Evolutionary conservation across 2,329 filamentous ascomycete species (phyloP), one percentile per base, ranked within the genome.

Genomic region (Coniochaeta pulveracea): DNA sequence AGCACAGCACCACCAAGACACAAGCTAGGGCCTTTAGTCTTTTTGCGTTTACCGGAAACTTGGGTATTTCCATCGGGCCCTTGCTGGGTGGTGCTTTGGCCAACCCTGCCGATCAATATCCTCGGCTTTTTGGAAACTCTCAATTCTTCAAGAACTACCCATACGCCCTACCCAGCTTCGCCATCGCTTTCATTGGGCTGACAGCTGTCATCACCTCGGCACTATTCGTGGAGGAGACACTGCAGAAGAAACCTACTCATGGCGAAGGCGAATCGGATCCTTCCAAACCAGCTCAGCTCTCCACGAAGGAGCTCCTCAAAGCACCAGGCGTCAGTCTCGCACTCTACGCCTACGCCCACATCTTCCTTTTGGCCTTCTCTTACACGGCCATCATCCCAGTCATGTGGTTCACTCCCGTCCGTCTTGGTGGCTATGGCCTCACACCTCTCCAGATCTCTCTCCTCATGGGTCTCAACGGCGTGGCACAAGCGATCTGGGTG

Each of bases 11-110:
- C 0, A 57, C 69, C 5, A 66, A 70, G 40, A 86, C 77, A 0
- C 82, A 88, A 54, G 82, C 83, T 0, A 60, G 66, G 18, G 75
- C 78, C 0, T 91, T 88, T 47, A 77, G 77, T 47, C 81, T 75
- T 62, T 88, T 88, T 48, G 80, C 81, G 8, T 84, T 89, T 47
- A 63, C 70, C 0, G 74, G 75, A 4, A 89, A 89, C 42, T 15
- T 88, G 7, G 84, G 84, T 4, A 75, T 89, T 27, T 75, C 85
- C 37, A 19, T 85, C 2, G 84, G 83, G 0, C 80, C 82, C 3
- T 46, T 84, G 7, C 47, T 85, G 14, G 81, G 82, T 26, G 84
- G 82, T 34, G 63, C 60, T 1, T 63, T 91, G 1, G 76, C 80
- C 9, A 68, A 81, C 21, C 84, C 83, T 2, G 75, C 68, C 0